These are phyloP conservation scores for Boletus pseudopeckii DNA, from an alignment of 768 basidiomycete species.

Conservation along the genomic window DNA sequence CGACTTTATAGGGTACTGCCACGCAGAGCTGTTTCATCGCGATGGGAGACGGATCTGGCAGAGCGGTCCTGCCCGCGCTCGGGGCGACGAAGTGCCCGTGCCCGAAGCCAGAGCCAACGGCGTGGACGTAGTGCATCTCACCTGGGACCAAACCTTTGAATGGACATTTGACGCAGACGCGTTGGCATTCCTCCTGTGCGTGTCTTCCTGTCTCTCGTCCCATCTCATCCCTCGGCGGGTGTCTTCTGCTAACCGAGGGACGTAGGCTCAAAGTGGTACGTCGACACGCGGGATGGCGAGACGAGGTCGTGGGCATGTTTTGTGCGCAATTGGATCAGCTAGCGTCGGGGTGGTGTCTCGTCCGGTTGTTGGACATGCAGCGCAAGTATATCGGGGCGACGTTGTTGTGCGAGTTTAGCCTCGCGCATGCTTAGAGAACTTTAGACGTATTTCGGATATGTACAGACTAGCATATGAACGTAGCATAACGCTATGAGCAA, in stretches of 20 bases:
- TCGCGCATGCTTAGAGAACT: neutral
- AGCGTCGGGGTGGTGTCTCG: slow-evolving; percentile 45
- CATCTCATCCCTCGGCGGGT: neutral
- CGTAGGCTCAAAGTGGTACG: slow-evolving; percentile 12
- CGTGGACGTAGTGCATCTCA: slow-evolving; percentile 31
- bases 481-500: too few relatives aligned
- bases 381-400: slow-evolving; percentile 40
- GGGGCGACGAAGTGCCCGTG: slow-evolving; percentile 28
- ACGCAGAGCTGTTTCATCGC: slow-evolving; percentile 44
- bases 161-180: slow-evolving; percentile 52
- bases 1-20: slow-evolving; percentile 42
- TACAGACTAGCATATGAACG: too few relatives aligned
- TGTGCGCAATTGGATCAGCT: slow-evolving; percentile 50
- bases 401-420: slow-evolving; percentile 28
- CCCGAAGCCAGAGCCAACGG: neutral
- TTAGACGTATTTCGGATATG: neutral
- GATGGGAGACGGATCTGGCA: slow-evolving; percentile 41
- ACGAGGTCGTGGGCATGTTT: slow-evolving; percentile 49
- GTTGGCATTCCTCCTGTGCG: slow-evolving; percentile 51
- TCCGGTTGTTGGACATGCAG: slow-evolving; percentile 47
- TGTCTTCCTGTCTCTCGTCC: neutral
- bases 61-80: slow-evolving; percentile 36
- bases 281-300: slow-evolving; percentile 40
- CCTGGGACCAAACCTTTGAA: slow-evolving; percentile 43
- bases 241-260: neutral